Base-by-base conservation (phyloP, 2,329 filamentous ascomycete species). In the Penicillium sp. region DNA sequence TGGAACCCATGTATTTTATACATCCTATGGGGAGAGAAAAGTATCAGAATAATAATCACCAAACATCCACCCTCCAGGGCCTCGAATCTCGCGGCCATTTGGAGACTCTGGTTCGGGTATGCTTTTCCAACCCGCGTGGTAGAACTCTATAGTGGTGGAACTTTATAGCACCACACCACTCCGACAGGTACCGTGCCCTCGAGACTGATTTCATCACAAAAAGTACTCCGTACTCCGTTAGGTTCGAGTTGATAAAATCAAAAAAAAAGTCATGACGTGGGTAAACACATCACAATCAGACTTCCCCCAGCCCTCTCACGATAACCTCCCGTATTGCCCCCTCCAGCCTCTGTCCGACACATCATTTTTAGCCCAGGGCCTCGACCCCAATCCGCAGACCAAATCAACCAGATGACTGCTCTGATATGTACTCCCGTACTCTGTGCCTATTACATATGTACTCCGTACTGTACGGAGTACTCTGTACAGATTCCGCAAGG, bases 401-500 rank as follows among this genome's bases (percentile, higher is more conserved):
- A n/a, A 49, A 30, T 7, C 15, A n/a, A 45, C 28, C 56, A 35
- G 50, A 49, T 28, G 45, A 49, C 24, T 49, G 44, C 44, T 28
- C 13, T 49, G 45, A 30, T 49, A 49, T n/a, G 24, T 49, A 49
- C 44, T 28, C 44, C 40, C 44, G 15, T 28, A 47, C 45, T n/a
- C 24, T 15, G 26, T 49, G 24, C 24, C 26, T 30, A n/a, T 33
- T 33, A n/a, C n/a, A n/a, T n/a, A 33, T 33, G 30, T 33, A 42
- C 3, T 17, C n/a, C n/a, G n/a, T n/a, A n/a, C n/a, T n/a, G 17
- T 7, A 7, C 37, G 15, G 13, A 5, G 38, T 19, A 42, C 24
- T 30, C 45, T 26, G 24, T 28, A 47, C 24, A 47, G 6, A 47
- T 47, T 47, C 59, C 60, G 65, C 65, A 69, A 66, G 68, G 68